phyloP scores from a whole-genome alignment of 108 stramenopile genomes.

The Aurantiochytrium sp. region DNA sequence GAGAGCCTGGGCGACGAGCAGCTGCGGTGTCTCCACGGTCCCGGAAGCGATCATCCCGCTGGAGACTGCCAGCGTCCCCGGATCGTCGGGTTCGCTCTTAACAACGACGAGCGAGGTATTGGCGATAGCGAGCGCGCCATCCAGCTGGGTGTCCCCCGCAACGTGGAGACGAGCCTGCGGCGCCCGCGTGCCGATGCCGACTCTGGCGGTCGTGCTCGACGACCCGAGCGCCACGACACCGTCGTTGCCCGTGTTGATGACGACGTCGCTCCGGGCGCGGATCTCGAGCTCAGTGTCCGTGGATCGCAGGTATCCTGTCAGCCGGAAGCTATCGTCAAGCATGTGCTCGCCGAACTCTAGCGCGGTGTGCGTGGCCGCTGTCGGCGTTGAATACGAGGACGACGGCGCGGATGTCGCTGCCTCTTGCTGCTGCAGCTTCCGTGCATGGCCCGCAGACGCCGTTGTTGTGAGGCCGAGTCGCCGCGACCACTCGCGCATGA shows the following conservation, averaged over 20 bases:
- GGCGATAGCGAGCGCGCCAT: neutral
- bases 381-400: no score
- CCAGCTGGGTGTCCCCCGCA: neutral
- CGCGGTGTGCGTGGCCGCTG: neutral
- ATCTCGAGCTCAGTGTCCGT: neutral
- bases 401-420: no score
- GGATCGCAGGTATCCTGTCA: neutral
- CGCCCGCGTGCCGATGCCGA: neutral
- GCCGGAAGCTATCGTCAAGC: neutral
- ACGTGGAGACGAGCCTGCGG: neutral
- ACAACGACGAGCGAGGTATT: neutral
- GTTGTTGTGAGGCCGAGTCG: no score
- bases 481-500: no score
- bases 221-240: neutral
- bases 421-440: no score
- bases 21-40: neutral
- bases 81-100: neutral
- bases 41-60: neutral
- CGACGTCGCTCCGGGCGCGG: neutral
- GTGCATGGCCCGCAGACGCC: no score
- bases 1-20: neutral
- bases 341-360: neutral
- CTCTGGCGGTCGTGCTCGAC: neutral
- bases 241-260: neutral
- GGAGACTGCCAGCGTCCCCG: neutral